Evolutionary conservation across 164 flowering plant species (phyloP), one percentile per base, ranked within the genome.

Genomic region (Echeveria elegans): DNA sequence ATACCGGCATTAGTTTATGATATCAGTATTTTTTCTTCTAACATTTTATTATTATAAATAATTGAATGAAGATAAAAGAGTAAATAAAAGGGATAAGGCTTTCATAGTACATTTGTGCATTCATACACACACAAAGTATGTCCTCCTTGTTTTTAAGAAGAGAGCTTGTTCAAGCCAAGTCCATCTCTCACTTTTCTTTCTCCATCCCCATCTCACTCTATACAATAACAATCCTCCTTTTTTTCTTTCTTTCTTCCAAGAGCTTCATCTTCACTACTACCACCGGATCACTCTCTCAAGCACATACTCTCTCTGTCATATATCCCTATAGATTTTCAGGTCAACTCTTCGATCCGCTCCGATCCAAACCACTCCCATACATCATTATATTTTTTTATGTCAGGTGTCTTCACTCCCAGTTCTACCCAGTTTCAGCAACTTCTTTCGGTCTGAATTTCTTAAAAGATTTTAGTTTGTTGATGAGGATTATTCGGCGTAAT

Each of bases 161-260:
- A 16, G 32, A 50, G 61, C 61, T 56, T 56, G 61, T 56, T 28
- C 32, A 56, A 56, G 61, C 28, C 32, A 56, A 56, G 61, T n/a
- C 61, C 61, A 28, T 28, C 61, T 28, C 61, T 28, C 61, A 56
- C 2, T 28, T 28, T 28, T 28, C 32, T 56, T 28, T 56, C 61
- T 8, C 58, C 58, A 52, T 52, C 26, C 5, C 24, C 23, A 48
- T n/a, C n/a, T 45, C 53, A 19, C 23, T 11, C 32, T 56, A 29
- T 53, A 53, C 15, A 56, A 56, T 28, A 4, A n/a, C 34, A 11
- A 28, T 14, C 31, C 31, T 56, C 61, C 61, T 19, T 28, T 56
- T 23, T 23, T n/a, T n/a, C n/a, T n/a, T n/a, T n/a, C n/a, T 24
- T n/a, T n/a, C n/a, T n/a, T n/a, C n/a, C 26, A 23, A 24, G 29